Base-by-base conservation (phyloP, 208 protist species). In the Acanthamoeba sp. region DNA sequence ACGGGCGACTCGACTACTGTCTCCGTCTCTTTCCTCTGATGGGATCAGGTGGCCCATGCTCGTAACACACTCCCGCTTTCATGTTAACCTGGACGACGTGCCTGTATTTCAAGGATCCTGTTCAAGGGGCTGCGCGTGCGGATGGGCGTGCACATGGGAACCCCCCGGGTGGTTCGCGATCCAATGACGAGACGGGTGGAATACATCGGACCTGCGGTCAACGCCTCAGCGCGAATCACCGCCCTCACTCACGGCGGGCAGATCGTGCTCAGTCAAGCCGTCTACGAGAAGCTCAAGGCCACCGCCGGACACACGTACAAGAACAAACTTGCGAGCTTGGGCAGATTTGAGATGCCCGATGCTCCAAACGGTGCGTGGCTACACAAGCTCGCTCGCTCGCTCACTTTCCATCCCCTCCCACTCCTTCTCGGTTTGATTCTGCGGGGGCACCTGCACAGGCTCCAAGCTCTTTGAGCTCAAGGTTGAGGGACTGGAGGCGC, bases 381-480 rank as follows among this genome's bases (percentile, higher is more conserved):
- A 0, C 36, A 24, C 64, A 7, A 73, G 2, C 9, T 76, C 2
- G 12, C 32, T 40, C 7, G 10, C 12, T 27, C 29, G 5, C 66
- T 42, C 5, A 76, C 36, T 1, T 69, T n/a, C 1, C 62, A 22
- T 22, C n/a, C 62, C n/a, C 10, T 22, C 14, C 16, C 20, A 36
- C 16, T 42, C 52, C 20, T 59, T 22, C 14, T 9, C 48, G 2
- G n/a, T 18, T 7, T 34, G 1, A n/a, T n/a, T n/a, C n/a, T n/a
- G n/a, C n/a, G n/a, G n/a, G n/a, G n/a, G n/a, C n/a, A n/a, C n/a
- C n/a, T 34, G 36, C 16, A 34, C 29, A 78, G 66, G 36, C 36
- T 78, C 66, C 32, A 34, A 88, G 50, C 80, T 88, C 24, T 88
- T 36, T 34, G 80, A 88, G 36, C n/a, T 88, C 80, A 88, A 88